phyloP scores from a whole-genome alignment of 169 alveolate genomes.

The Plasmodium coatneyi region DNA sequence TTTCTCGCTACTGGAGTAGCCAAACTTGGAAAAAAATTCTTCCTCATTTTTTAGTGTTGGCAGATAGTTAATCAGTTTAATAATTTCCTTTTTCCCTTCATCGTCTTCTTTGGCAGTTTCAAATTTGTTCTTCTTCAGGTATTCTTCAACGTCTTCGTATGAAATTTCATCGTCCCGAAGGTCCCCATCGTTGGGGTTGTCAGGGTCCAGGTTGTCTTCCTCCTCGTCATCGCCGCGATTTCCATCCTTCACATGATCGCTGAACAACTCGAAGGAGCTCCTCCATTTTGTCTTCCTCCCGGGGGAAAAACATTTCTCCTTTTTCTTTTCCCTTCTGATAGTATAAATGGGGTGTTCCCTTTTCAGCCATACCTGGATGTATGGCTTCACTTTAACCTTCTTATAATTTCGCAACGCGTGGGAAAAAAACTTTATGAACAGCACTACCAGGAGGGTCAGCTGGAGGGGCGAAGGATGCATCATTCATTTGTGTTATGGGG shows the following conservation, averaged over 20 bases:
- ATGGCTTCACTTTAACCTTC: conserved; percentile 8
- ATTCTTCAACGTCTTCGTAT: conserved; percentile 68
- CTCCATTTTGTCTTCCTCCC: neutral
- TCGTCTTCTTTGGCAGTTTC: conserved; percentile 20
- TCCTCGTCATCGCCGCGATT: neutral
- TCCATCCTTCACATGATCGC: neutral
- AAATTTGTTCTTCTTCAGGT: conserved; percentile 48
- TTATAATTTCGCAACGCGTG: conserved; percentile 43
- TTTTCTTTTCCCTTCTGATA: neutral
- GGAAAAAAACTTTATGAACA: neutral
- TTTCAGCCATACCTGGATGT: neutral
- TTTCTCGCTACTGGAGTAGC: conserved; percentile 29
- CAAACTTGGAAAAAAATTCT: conserved; percentile 66
- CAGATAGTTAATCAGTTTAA: conserved; percentile 39
- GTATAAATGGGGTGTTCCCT: neutral
- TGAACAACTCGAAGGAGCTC: neutral
- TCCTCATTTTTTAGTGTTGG: conserved; percentile 55
- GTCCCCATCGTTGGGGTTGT: neutral
- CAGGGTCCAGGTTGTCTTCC: neutral
- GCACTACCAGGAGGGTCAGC: neutral
- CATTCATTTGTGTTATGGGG: conserved; percentile 3
- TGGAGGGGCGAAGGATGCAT: conserved; percentile 12
- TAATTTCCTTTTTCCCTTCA: conserved; percentile 73
- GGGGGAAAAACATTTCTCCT: neutral
- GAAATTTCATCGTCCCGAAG: conserved; percentile 50